A percentile compares a stretch with the other conserved stretches of the same genome.
These are phyloP conservation scores for Calonectria pauciramosa DNA, from an alignment of 2,329 filamentous ascomycete genomes.

Conservation along the genomic window DNA sequence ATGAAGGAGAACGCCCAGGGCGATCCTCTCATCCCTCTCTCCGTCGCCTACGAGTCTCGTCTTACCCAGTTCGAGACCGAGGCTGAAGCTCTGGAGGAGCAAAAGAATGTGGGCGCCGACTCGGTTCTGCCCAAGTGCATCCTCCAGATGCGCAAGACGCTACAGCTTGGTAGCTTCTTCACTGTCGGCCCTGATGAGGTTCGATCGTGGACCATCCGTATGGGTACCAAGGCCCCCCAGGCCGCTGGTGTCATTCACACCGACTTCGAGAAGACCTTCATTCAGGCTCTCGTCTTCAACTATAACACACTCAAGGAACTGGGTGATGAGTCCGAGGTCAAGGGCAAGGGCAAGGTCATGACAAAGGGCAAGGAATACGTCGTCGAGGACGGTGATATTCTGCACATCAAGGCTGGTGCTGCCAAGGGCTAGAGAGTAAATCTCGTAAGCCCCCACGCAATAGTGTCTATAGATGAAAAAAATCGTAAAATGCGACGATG, in stretches of 20 bases:
- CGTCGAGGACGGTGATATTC: conserved; percentile 83
- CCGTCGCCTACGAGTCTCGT: conserved; percentile 92
- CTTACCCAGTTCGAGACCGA: conserved; percentile 84
- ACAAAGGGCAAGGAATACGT: conserved; percentile 99
- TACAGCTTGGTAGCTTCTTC: conserved; percentile 96
- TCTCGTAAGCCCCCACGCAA: conserved; percentile 14
- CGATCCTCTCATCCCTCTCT: conserved; percentile 94
- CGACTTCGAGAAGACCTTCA: conserved; percentile 99
- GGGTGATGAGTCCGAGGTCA: conserved; percentile 89
- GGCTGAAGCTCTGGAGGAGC: conserved; percentile 83
- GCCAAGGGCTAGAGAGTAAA: conserved; percentile 73
- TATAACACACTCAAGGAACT: conserved; percentile 84
- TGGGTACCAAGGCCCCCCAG: conserved; percentile 96
- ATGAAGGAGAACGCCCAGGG: conserved; percentile 90
- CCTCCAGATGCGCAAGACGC: conserved; percentile 89
- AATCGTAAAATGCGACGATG: conserved; percentile 41
- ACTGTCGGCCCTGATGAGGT: conserved; percentile 96
- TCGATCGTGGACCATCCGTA: conserved; percentile 97
- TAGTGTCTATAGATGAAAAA: conserved; percentile 36
- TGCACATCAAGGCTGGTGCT: conserved; percentile 92
- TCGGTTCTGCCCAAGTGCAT: conserved; percentile 94
- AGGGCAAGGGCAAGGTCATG: conserved; percentile 95
- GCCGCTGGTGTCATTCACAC: conserved; percentile 98
- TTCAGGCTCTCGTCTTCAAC: conserved; percentile 96
- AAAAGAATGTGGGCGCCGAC: conserved; percentile 88